phyloP scores from a whole-genome alignment of 345 rosid species.

The Arabis alpina region DNA sequence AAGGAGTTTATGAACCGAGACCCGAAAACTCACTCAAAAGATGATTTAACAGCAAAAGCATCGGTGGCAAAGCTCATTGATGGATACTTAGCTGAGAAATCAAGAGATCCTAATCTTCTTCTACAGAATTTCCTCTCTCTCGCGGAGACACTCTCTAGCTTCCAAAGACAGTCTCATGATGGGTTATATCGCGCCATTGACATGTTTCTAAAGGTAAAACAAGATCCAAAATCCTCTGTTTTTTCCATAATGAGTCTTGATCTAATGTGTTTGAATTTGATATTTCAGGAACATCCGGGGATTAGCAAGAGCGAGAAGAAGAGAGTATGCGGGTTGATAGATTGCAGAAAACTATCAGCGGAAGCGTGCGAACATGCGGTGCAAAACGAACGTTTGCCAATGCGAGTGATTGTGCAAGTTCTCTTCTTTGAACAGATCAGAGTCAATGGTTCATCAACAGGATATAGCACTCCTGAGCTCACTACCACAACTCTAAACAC shows the following conservation, averaged over 20 bases:
- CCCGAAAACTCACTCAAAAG: constrained; percentile 32
- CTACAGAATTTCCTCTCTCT: constrained; percentile 50
- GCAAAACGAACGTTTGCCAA: constrained; percentile 84
- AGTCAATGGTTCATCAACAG: constrained; percentile 66
- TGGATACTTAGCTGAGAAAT: constrained; percentile 70
- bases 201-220: constrained; percentile 69
- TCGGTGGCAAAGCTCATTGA: constrained; percentile 62
- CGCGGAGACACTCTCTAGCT: constrained; percentile 49
- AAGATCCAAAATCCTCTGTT: neutral
- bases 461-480: constrained; percentile 43
- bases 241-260: neutral
- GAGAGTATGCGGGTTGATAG: constrained; percentile 71
- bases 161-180: constrained; percentile 65
- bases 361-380: constrained; percentile 82
- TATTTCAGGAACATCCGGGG: constrained; percentile 59
- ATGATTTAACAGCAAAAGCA: constrained; percentile 7
- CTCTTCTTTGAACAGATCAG: constrained; percentile 88
- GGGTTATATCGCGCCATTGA: constrained; percentile 72
- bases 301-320: constrained; percentile 70
- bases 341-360: constrained; percentile 74
- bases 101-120: constrained; percentile 54
- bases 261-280: neutral
- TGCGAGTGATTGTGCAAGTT: constrained; percentile 81
- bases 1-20: constrained; percentile 48
- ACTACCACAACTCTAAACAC: constrained; percentile 53